These are phyloP conservation scores for Mediolabrus comicus DNA, from an alignment of 108 stramenopile species.

Conservation along the genomic window DNA sequence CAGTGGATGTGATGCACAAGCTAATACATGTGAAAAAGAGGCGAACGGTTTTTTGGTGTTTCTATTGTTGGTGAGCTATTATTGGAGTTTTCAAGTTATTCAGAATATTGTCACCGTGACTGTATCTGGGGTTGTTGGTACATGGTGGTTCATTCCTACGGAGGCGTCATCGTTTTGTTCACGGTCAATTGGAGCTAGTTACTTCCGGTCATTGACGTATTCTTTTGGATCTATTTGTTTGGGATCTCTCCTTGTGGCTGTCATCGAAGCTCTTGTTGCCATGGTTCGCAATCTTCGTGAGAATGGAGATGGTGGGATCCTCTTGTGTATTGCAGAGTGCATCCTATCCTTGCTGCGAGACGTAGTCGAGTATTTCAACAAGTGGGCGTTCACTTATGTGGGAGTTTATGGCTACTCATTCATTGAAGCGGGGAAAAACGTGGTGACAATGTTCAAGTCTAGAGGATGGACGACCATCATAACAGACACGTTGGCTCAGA, in stretches of 20 bases:
- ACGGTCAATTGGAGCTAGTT: conserved; percentile 52
- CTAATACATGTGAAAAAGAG: conserved; percentile 48
- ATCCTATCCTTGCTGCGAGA: conserved; percentile 59
- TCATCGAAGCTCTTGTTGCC: conserved; percentile 62
- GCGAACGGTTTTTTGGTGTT: conserved; percentile 38
- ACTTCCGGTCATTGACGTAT: conserved; percentile 59
- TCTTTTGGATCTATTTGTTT: conserved; percentile 80
- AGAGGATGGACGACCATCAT: conserved; percentile 83
- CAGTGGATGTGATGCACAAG: conserved; percentile 46
- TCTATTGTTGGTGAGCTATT: conserved; percentile 64
- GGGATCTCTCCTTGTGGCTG: conserved; percentile 71
- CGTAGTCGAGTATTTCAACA: conserved; percentile 76
- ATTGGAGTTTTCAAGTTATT: conserved; percentile 81
- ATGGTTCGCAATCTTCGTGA: conserved; percentile 55
- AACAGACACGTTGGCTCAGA: conserved; percentile 64
- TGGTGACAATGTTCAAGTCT: conserved; percentile 54
- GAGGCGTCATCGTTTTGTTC: conserved; percentile 69
- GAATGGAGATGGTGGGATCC: conserved; percentile 46
- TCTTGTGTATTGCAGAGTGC: conserved; percentile 69
- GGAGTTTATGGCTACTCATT: conserved; percentile 70
- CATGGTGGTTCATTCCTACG: conserved; percentile 84
- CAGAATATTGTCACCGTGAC: conserved; percentile 82
- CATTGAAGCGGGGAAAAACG: conserved; percentile 67
- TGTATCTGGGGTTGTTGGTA: conserved; percentile 81
- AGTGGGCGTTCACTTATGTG: conserved; percentile 74